Conservation (phyloP, 2,329 filamentous ascomycete genomes). For the Daldinia eschscholtzii region DNA sequence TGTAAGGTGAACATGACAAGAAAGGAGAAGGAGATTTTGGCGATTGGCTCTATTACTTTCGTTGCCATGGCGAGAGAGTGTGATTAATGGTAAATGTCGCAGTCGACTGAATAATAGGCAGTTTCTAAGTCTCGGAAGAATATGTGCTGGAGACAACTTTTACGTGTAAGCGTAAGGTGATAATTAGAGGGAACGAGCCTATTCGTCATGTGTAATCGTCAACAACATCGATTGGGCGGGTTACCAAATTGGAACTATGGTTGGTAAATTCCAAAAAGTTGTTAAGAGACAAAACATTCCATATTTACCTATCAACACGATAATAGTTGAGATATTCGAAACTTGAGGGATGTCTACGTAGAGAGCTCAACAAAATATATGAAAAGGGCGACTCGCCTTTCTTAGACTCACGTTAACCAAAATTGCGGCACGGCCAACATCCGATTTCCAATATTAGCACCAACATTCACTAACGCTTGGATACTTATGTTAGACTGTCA, state of each 20-base stretch:
- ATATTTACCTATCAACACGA: slow-evolving; percentile 34
- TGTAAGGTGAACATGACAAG: slow-evolving; percentile 26
- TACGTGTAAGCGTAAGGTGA: slow-evolving; percentile 31
- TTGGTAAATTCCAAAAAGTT: slow-evolving; percentile 31
- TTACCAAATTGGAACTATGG: slow-evolving; percentile 30
- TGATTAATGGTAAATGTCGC: slow-evolving; percentile 37
- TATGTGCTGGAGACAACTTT: slow-evolving; percentile 37
- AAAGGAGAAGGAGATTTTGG: slow-evolving; percentile 10
- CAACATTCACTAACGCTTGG: slow-evolving; percentile 8
- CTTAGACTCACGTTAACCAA: neutral
- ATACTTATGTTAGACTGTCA: neutral
- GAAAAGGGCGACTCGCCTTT: slow-evolving; percentile 8
- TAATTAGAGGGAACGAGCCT: slow-evolving; percentile 22
- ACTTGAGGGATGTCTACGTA: slow-evolving; percentile 13
- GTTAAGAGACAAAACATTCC: slow-evolving; percentile 26
- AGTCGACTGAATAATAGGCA: slow-evolving; percentile 22
- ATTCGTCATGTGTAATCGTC: slow-evolving; percentile 33
- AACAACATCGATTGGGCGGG: slow-evolving; percentile 32
- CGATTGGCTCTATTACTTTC: slow-evolving; percentile 29
- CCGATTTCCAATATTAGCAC: slow-evolving; percentile 41
- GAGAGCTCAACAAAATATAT: slow-evolving; percentile 18
- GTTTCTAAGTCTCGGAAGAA: slow-evolving; percentile 25
- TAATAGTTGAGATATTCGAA: slow-evolving; percentile 31
- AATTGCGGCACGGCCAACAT: slow-evolving; percentile 13
- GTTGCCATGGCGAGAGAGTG: slow-evolving; percentile 42